Base-by-base conservation (phyloP, 2,329 filamentous ascomycete species). In the Whalleya microplaca region DNA sequence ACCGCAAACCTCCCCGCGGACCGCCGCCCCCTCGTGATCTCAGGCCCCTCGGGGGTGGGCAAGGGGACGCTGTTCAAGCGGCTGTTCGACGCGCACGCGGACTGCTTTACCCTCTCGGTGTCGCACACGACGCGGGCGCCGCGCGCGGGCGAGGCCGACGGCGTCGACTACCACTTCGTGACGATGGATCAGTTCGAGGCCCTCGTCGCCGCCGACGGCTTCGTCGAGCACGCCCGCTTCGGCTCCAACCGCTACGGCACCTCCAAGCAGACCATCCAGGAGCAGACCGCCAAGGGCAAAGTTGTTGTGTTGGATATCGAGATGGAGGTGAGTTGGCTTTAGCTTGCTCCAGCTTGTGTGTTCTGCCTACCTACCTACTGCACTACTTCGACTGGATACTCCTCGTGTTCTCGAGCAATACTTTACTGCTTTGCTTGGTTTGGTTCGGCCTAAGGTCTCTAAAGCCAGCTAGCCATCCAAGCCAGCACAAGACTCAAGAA, bases 301-400 rank as follows among this genome's bases (percentile, higher is more conserved):
- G 85, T 92, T 42, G 94, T 93, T 59, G 86, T 97, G 46, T 78
- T 97, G 65, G 94, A 98, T 73, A 98, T 97, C 71, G 94, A 97
- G 81, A 96, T 97, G 91, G 92, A 96, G 84, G 87, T 89, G 72
- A 32, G 77, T 66, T n/a, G n/a, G n/a, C n/a, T n/a, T 27, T 27
- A 27, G 23, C 9, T 27, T 27, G 9, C 23, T 27, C n/a, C n/a
- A n/a, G n/a, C n/a, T n/a, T n/a, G n/a, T 27, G 23, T 27, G 9
- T 4, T 27, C 23, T 27, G n/a, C n/a, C n/a, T n/a, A n/a, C n/a
- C n/a, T n/a, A n/a, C n/a, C n/a, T n/a, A n/a, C n/a, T n/a, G n/a
- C n/a, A n/a, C n/a, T n/a, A n/a, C n/a, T n/a, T n/a, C n/a, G n/a
- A n/a, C n/a, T n/a, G n/a, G n/a, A n/a, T n/a, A n/a, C n/a, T n/a